phyloP scores from a whole-genome alignment of 257 asterid genomes.

The Jasminum sambac region DNA sequence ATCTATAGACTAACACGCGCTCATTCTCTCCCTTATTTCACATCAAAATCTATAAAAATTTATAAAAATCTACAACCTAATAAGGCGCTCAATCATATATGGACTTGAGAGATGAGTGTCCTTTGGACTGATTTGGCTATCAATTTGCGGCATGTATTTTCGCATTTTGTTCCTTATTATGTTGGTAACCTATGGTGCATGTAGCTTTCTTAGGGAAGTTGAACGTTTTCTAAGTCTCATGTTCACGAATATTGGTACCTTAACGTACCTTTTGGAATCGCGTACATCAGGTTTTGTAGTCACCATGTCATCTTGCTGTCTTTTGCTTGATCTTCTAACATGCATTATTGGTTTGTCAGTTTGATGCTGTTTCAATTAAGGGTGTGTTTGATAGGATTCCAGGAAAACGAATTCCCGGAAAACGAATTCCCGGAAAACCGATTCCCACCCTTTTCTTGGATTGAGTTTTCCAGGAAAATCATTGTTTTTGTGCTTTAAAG shows the following conservation, averaged over 20 bases:
- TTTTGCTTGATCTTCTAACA: not conserved
- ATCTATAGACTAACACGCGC: too few relatives aligned
- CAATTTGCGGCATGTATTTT: not conserved
- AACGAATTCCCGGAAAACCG: too few relatives aligned
- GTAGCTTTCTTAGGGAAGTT: not conserved
- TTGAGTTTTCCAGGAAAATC: too few relatives aligned
- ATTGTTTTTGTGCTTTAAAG: too few relatives aligned
- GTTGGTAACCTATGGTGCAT: not conserved
- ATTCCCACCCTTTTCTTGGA: too few relatives aligned
- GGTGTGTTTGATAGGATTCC: too few relatives aligned
- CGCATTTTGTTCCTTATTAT: not conserved
- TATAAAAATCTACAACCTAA: too few relatives aligned
- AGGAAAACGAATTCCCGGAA: too few relatives aligned
- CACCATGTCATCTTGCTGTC: not conserved
- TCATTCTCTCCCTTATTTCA: too few relatives aligned
- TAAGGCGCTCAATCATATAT: too few relatives aligned
- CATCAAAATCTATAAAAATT: too few relatives aligned
- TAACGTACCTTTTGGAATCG: not conserved
- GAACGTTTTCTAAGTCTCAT: not conserved
- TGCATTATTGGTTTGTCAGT: not conserved
- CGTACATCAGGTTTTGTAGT: not conserved
- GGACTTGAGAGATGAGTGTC: not conserved
- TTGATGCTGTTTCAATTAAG: not conserved
- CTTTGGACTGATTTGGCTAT: not conserved
- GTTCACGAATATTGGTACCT: not conserved